phyloP scores from a whole-genome alignment of 2,329 filamentous ascomycete genomes.

The Helicocarpus griseus region DNA sequence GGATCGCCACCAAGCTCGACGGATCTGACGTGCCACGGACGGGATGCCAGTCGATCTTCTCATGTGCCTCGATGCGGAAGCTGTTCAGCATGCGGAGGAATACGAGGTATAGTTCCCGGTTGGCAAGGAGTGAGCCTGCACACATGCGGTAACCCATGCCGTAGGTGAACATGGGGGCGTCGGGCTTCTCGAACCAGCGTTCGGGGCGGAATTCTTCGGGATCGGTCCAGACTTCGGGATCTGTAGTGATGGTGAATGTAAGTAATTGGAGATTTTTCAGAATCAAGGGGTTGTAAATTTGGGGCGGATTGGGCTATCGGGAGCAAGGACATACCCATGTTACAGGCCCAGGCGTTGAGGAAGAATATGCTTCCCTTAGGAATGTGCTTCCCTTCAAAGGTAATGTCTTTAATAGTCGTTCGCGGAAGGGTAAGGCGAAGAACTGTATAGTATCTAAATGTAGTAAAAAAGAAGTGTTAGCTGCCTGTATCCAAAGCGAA shows the following conservation, averaged over 20 bases:
- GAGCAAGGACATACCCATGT: slow-evolving; percentile 45
- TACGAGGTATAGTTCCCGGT: slow-evolving; percentile 55
- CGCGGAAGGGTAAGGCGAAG: slow-evolving; percentile 53
- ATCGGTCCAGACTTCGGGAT: slow-evolving; percentile 49
- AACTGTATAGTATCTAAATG: slow-evolving; percentile 53
- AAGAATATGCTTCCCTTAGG: slow-evolving; percentile 56
- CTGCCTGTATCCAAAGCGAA: too few species aligned
- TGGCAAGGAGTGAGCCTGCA: slow-evolving; percentile 52
- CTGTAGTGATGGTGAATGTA: too few species aligned
- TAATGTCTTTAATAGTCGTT: slow-evolving; percentile 50
- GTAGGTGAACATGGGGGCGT: slow-evolving; percentile 56
- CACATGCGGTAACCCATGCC: slow-evolving; percentile 61
- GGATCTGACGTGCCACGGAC: slow-evolving; percentile 51
- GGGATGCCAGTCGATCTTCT: slow-evolving; percentile 50
- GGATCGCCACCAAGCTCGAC: slow-evolving; percentile 53
- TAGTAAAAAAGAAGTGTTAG: too few species aligned
- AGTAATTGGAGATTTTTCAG: too few species aligned
- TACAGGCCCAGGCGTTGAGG: slow-evolving; percentile 59
- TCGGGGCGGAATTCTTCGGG: slow-evolving; percentile 52
- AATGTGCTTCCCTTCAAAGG: slow-evolving; percentile 48
- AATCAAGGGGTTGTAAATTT: not conserved
- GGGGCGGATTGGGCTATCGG: not conserved
- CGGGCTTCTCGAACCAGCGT: slow-evolving; percentile 54
- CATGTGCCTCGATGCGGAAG: slow-evolving; percentile 48
- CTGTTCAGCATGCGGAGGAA: slow-evolving; percentile 54